A percentile compares a stretch with the other conserved stretches of the same genome.
Evolutionary conservation across 116 monocot genomes (phyloP).

Genomic region (Posidonia oceanica): DNA sequence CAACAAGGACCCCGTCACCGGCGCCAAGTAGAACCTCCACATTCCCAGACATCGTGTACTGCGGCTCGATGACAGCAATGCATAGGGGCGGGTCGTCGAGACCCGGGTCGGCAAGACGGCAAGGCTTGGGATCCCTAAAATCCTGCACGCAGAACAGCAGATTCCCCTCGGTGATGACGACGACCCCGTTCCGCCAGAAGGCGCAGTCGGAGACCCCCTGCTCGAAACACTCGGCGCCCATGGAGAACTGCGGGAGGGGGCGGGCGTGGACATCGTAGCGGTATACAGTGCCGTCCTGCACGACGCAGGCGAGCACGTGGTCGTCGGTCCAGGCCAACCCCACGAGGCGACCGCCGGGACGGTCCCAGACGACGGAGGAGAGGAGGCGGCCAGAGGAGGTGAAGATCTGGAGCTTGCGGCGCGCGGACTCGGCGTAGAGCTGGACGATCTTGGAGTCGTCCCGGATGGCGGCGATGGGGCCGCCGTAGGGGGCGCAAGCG

Average conservation of each 20-base stretch:
- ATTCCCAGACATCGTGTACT: constrained; percentile 86
- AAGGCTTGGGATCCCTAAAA: constrained; percentile 50
- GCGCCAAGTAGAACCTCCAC: constrained; percentile 81
- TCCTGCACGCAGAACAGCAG: constrained; percentile 64
- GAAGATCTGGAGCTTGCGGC: constrained; percentile 80
- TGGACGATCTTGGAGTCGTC: constrained; percentile 98
- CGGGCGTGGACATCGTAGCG: constrained; percentile 46
- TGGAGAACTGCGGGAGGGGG: constrained; percentile 30
- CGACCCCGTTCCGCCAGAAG: constrained; percentile 79
- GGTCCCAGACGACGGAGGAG: constrained; percentile 67
- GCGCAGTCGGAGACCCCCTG: constrained; percentile 58
- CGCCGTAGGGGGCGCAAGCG: constrained; percentile 85
- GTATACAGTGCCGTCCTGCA: constrained; percentile 77
- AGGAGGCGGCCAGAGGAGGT: constrained; percentile 51
- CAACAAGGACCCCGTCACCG: constrained; percentile 50
- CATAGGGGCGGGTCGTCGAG: constrained; percentile 55
- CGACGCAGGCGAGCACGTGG: constrained; percentile 42
- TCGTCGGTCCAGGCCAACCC: constrained; percentile 74
- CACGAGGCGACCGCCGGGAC: constrained; percentile 71
- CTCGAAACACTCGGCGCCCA: constrained; percentile 67
- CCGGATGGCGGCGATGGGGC: constrained; percentile 87
- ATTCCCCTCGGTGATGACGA: constrained; percentile 53
- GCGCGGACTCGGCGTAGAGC: constrained; percentile 79
- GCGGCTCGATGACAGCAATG: constrained; percentile 78
- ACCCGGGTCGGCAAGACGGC: constrained; percentile 58